These are phyloP conservation scores for Aspergillus terreus DNA, from an alignment of 2,329 filamentous ascomycete species.

Conservation along the genomic window DNA sequence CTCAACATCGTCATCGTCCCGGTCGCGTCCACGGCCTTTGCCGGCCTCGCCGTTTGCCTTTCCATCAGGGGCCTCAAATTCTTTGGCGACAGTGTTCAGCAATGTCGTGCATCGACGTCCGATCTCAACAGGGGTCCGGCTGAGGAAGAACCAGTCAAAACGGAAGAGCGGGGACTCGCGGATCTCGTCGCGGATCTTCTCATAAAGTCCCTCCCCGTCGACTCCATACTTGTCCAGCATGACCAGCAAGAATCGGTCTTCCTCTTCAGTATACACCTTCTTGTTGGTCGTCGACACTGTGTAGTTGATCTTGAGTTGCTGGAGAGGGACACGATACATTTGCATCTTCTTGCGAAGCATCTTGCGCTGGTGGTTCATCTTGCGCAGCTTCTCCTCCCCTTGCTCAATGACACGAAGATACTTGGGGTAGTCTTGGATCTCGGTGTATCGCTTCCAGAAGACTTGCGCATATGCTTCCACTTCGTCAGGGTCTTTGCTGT, in stretches of 20 bases:
- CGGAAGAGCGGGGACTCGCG: conserved; percentile 91
- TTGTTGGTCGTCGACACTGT: conserved; percentile 99
- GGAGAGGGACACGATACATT: conserved; percentile 93
- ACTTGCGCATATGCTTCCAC: conserved; percentile 89
- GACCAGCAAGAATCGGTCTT: conserved; percentile 91
- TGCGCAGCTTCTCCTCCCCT: conserved; percentile 83
- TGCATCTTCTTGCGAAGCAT: conserved; percentile 93
- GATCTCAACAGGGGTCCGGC: conserved; percentile 87
- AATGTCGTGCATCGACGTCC: conserved; percentile 89
- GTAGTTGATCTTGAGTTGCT: conserved; percentile 98
- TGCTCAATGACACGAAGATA: conserved; percentile 86
- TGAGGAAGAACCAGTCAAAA: conserved; percentile 99
- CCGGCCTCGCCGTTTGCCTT: conserved; percentile 57
- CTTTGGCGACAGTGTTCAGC: conserved; percentile 88
- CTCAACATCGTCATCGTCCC: conserved; percentile 81
- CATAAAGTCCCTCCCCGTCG: conserved; percentile 84
- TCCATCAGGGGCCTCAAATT: conserved; percentile 70
- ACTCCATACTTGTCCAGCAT: conserved; percentile 89
- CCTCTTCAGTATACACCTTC: conserved; percentile 98
- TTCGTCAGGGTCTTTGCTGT: conserved; percentile 81
- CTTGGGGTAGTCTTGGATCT: conserved; percentile 85
- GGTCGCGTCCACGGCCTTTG: conserved; percentile 59
- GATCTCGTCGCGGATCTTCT: conserved; percentile 95
- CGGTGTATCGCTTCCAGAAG: conserved; percentile 93
- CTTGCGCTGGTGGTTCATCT: conserved; percentile 87